Evolutionary conservation across 345 rosid species (phyloP).

Genomic region (Citrus trifoliata): DNA sequence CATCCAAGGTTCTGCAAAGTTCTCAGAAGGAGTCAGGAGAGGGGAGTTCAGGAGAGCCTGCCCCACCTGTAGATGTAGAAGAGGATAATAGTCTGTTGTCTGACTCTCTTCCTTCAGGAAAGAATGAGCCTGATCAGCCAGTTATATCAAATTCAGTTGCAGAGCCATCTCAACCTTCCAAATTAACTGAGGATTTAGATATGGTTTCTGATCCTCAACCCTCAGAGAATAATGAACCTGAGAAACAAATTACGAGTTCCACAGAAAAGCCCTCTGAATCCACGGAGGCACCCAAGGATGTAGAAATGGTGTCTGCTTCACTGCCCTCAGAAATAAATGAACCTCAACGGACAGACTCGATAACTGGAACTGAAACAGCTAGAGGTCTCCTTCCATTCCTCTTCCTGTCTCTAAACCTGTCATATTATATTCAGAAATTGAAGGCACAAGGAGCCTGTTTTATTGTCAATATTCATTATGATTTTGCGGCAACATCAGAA

Average conservation of each 20-base stretch:
- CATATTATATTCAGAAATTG: neutral
- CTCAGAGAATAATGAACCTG: slow-evolving; percentile 14
- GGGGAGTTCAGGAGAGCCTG: slow-evolving; percentile 34
- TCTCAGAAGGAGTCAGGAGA: slow-evolving; percentile 29
- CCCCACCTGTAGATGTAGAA: slow-evolving; percentile 24
- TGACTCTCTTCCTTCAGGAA: slow-evolving; percentile 31
- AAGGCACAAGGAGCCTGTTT: neutral
- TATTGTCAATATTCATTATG: neutral
- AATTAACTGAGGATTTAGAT: slow-evolving; percentile 27
- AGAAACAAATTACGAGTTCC: slow-evolving; percentile 9
- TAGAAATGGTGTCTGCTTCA: slow-evolving; percentile 34
- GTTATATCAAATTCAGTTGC: slow-evolving; percentile 24
- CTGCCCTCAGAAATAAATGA: slow-evolving; percentile 24
- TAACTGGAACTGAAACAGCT: slow-evolving; percentile 26
- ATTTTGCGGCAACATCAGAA: neutral
- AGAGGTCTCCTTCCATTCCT: slow-evolving; percentile 32
- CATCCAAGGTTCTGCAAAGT: slow-evolving; percentile 24
- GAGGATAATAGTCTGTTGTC: slow-evolving; percentile 39
- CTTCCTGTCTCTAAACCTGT: neutral
- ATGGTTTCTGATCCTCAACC: slow-evolving; percentile 27
- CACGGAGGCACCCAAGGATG: slow-evolving; percentile 35
- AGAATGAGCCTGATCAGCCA: slow-evolving; percentile 35
- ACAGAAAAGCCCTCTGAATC: slow-evolving; percentile 13
- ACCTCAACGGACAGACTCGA: slow-evolving; percentile 16
- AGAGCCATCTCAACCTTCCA: slow-evolving; percentile 31